Evolutionary conservation across 306 rosid genomes (phyloP).

Genomic region (Citrullus colocynthis): DNA sequence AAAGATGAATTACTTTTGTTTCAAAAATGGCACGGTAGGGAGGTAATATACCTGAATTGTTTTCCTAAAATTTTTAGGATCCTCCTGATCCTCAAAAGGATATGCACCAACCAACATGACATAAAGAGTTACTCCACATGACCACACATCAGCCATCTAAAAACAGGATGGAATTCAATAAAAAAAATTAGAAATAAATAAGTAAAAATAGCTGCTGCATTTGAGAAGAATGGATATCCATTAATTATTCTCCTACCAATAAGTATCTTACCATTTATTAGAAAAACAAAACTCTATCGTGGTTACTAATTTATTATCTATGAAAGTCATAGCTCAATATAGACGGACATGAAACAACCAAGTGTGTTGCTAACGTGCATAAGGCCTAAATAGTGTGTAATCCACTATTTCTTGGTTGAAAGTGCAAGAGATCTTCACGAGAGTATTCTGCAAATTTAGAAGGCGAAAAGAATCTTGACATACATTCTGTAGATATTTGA

Average conservation of each 20-base stretch:
- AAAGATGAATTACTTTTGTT: background rate
- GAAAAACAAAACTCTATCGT: background rate
- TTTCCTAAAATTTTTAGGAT: slow-evolving; percentile 6
- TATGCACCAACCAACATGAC: slow-evolving; percentile 9
- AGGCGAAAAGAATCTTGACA: background rate
- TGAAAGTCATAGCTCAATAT: background rate
- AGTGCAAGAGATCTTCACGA: background rate
- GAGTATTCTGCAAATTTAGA: slow-evolving; percentile 2
- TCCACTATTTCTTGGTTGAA: background rate
- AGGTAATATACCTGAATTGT: slow-evolving; percentile 4
- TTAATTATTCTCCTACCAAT: background rate
- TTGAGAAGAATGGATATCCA: background rate
- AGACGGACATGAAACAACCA: background rate
- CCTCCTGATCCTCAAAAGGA: slow-evolving; percentile 7
- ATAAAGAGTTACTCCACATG: slow-evolving; percentile 8
- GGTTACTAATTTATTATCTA: background rate
- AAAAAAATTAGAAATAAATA: background rate
- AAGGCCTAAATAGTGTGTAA: background rate
- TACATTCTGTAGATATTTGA: background rate
- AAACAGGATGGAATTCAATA: background rate
- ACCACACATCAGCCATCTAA: slow-evolving; percentile 9
- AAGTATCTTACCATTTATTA: background rate
- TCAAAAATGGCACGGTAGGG: background rate
- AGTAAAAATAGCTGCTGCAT: background rate
- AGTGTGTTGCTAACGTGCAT: slow-evolving; percentile 1